Conservation (phyloP, 176 grass and related monocot genomes). For the Aechmea fasciata region DNA sequence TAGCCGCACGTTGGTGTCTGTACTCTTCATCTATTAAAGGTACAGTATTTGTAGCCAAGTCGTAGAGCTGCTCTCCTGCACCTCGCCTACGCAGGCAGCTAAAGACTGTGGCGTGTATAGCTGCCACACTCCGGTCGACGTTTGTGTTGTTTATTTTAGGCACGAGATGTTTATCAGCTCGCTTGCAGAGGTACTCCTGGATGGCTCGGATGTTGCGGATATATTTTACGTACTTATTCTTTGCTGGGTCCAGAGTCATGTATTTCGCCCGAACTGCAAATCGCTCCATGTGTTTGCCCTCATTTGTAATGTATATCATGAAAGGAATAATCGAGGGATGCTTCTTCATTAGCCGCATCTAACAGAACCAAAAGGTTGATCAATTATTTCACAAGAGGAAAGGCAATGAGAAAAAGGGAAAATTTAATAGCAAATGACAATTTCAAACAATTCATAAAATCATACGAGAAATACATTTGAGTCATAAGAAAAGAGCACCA, state of each 20-base stretch:
- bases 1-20: constrained; percentile 62
- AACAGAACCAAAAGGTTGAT: constrained; percentile 23
- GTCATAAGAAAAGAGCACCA: not conserved
- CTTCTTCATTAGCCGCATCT: constrained; percentile 96
- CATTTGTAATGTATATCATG: constrained; percentile 84
- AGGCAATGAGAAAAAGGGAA: not conserved
- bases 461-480: too few relatives aligned
- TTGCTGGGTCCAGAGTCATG: constrained; percentile 79
- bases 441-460: not conserved
- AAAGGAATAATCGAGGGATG: constrained; percentile 93
- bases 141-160: constrained; percentile 94
- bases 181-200: constrained; percentile 81
- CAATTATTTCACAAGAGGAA: not conserved
- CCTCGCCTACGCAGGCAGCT: constrained; percentile 56
- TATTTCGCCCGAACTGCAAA: constrained; percentile 97
- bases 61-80: constrained; percentile 50
- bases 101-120: constrained; percentile 86
- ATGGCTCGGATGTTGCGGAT: constrained; percentile 84
- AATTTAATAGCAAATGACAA: constrained; percentile 4
- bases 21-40: constrained; percentile 62
- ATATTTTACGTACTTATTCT: constrained; percentile 90
- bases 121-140: constrained; percentile 79
- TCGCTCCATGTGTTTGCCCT: constrained; percentile 79
- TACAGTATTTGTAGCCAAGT: constrained; percentile 56
- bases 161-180: constrained; percentile 77